Evolutionary conservation across 2,329 filamentous ascomycete species (phyloP), one percentile per base, ranked within the genome.

Genomic region (Penicillium corylophilum): DNA sequence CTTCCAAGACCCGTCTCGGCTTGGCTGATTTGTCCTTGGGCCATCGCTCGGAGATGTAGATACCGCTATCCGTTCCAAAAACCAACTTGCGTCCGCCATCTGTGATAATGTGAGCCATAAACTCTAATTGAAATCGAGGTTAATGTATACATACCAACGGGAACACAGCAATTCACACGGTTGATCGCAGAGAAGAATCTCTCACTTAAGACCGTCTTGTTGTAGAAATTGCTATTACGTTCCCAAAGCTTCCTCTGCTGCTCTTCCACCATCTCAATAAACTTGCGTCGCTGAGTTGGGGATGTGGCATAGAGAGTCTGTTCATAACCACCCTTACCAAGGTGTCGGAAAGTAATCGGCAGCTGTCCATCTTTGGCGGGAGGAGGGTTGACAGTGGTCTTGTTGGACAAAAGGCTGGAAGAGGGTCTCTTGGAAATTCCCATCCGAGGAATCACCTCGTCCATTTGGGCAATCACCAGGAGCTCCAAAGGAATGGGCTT

Each of bases 321-420:
- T 69, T 96, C 93, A 68, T 96, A 99, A 28, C 93, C 94, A 48
- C 91, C 92, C 73, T 95, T 96, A 44, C 94, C 94, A 53, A 99
- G 81, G 78, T 96, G 91, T 62, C 89, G 87, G 79, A 99, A 99
- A 2, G 93, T 97, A 55, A 99, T 95, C 0, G 94, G 94, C 75
- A 90, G 95, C 33, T 57, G 56, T 42, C 89, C 90, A 63, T 95
- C 90, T 60, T 87, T 82, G 41, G 80, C 74, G 28, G 77, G 69
- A 26, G 78, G 75, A 24, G 75, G 74, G 51, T 76, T 75, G 22
- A 72, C 71, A 43, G 73, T 72, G 36, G 79, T 74, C 57, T 83
- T 85, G 18, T 80, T 77, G 22, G 83, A 80, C 40, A 95, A 83
- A 64, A 97, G 78, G 69, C 90, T 93, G 2, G 91, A 94, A 7